Base-by-base conservation (phyloP, 2,329 filamentous ascomycete genomes). In the Sphaerulina populicola region DNA sequence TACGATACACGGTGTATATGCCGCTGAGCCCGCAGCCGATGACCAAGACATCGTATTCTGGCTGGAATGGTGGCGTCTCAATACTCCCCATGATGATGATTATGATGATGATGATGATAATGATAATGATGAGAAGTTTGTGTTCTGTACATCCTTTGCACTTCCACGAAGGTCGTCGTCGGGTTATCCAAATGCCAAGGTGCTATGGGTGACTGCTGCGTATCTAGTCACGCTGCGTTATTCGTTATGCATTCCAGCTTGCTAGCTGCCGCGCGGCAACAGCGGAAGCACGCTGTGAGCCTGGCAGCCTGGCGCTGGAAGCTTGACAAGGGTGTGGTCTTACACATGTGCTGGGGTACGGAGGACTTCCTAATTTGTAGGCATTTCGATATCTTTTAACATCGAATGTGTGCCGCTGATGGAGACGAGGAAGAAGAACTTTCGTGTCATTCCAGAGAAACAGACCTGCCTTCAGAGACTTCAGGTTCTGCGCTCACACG, bases 11-110 rank as follows among this genome's bases (percentile, higher is more conserved):
- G 1, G 66, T 65, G 21, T 69, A 71, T 42, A 75, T 70, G 4
- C 72, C 72, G 38, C 66, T 69, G 2, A 73, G 61, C 2, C 70
- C 70, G 14, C 65, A 69, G 10, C 70, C 70, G 48, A 72, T 62
- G 30, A 72, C 67, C 27, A 72, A 52, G 12, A 71, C 69, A 58
- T 70, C 68, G 47, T 67, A 68, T 15, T 58, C 53, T 37, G 41
- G 49, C 41, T 43, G 31, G 29, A 29, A 12, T 15, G 37, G 15
- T 14, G 48, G 29, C 10, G 30, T 41, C 31, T 18, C 52, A 7
- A 51, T 48, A 42, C 52, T 54, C 11, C 52, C 52, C 52, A 54
- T 54, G 12, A 12, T 47, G 48, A 47, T 18, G 18, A 18, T 18
- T 2, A 18, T 18, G 18, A 12, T 47, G 48, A 47, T 47, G 48